Evolutionary conservation across 805 yeast species (phyloP), one percentile per base, ranked within the genome.

Genomic region (Metschnikowia similis): DNA sequence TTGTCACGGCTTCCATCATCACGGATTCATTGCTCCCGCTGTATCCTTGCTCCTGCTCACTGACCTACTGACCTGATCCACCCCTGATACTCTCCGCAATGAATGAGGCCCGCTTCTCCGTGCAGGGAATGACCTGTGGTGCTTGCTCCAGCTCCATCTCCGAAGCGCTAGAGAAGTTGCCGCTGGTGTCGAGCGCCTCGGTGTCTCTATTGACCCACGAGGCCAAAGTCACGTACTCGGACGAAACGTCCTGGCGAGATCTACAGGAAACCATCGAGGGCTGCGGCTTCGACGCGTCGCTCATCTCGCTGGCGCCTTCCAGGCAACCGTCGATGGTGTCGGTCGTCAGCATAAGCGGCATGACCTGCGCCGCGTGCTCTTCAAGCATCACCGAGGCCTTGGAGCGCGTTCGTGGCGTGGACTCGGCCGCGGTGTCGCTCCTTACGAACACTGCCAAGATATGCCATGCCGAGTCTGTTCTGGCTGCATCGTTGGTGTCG

Each of bases 201-300:
- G 66, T 64, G 6, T 63, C 66, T 6, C 60, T 64, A 17, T 49
- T 64, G 27, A 64, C 67, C n/a, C 63, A 62, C 44, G 65, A 64
- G 49, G 67, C 67, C 10, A 60, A 61, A 36, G 60, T 63, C 27
- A 21, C 14, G 7, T 57, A 45, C 37, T 17, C 41, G 21, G 38
- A 34, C 4, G 34, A 47, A 4, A 29, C 45, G 28, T 27, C 45
- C 3, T 48, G 55, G 16, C 37, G 43, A n/a, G 28, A 14, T 2
- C 49, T 56, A 8, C 30, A 51, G 8, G 14, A 28, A 1, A 21
- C 53, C 27, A 49, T 57, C 10, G 58, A 56, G 21, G 54, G 49
- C 41, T 54, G 58, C 14, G 61, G 61, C 3, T 57, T 56, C 28
- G 62, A 54, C 17, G 56, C 60, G 26, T 31, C 30, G 31, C 27